These are phyloP conservation scores for Fusarium dlaminii DNA, from an alignment of 2,329 filamentous ascomycete species.

Conservation along the genomic window DNA sequence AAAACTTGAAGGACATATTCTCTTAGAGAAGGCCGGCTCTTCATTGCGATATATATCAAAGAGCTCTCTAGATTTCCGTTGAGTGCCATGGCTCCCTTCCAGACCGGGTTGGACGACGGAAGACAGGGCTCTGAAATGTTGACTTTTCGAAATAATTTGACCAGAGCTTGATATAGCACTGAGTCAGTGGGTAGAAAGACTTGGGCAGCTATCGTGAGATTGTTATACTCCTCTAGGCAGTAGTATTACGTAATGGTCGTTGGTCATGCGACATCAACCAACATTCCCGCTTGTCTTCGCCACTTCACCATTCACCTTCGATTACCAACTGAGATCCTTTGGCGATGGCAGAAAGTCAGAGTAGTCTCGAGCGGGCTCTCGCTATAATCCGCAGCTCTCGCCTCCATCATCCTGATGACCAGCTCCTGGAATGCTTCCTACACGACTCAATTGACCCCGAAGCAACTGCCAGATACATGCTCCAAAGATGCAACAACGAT, in stretches of 20 bases:
- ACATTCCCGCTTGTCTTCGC: accelerated
- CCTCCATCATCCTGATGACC: neutral
- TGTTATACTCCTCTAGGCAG: neutral
- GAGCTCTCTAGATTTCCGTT: neutral
- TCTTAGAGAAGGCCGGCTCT: neutral
- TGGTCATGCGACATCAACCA: neutral
- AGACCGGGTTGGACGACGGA: neutral
- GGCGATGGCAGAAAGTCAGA: too few species aligned
- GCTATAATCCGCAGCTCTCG: accelerated
- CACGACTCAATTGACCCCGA: neutral
- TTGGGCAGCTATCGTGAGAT: neutral
- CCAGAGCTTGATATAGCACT: neutral
- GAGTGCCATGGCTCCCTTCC: neutral
- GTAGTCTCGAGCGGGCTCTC: accelerated
- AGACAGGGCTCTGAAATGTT: too few species aligned
- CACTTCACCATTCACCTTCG: accelerated
- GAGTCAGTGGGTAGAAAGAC: neutral
- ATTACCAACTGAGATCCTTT: accelerated
- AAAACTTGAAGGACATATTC: neutral
- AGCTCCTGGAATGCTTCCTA: neutral
- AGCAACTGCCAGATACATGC: neutral
- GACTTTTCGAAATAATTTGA: neutral
- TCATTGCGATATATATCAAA: neutral
- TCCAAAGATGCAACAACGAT: neutral
- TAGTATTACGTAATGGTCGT: neutral